Evolutionary conservation across 768 basidiomycete genomes (phyloP).

Genomic region (Pleurotus pulmonarius): DNA sequence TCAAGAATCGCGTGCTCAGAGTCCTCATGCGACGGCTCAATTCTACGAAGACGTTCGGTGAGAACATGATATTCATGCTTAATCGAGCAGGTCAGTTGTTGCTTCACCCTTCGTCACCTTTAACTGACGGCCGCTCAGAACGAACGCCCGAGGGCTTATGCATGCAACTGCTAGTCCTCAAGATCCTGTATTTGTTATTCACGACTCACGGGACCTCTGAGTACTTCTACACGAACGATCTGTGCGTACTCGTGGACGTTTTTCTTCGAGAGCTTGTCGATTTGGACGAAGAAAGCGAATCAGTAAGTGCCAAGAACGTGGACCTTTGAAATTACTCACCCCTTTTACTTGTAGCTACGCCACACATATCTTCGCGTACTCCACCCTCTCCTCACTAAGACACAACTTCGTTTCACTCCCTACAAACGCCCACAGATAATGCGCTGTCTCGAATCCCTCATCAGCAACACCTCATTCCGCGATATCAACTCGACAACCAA

Average conservation of each 20-base stretch:
- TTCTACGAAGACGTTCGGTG: slow-evolving; percentile 92
- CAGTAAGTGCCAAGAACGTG: slow-evolving; percentile 47
- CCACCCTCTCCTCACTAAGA: slow-evolving; percentile 91
- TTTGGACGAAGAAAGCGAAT: slow-evolving; percentile 90
- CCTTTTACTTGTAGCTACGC: slow-evolving; percentile 52
- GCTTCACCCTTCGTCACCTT: too few species aligned
- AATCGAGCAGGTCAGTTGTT: slow-evolving; percentile 82
- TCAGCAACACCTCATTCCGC: slow-evolving; percentile 69
- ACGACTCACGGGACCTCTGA: slow-evolving; percentile 90
- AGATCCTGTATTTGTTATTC: slow-evolving; percentile 92
- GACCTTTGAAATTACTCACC: background rate
- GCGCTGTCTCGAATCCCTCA: slow-evolving; percentile 72
- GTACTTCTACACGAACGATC: slow-evolving; percentile 97
- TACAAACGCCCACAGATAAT: slow-evolving; percentile 94
- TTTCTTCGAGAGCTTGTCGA: slow-evolving; percentile 93
- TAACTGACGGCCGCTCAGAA: slow-evolving; percentile 35
- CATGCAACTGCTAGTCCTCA: slow-evolving; percentile 92
- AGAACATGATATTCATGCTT: slow-evolving; percentile 98
- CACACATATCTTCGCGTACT: slow-evolving; percentile 97
- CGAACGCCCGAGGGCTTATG: slow-evolving; percentile 87
- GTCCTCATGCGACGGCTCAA: slow-evolving; percentile 82
- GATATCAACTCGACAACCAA: slow-evolving; percentile 86
- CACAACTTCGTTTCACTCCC: slow-evolving; percentile 77
- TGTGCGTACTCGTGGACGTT: slow-evolving; percentile 94
- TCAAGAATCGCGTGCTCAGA: slow-evolving; percentile 74